A percentile compares a stretch with the other conserved stretches of the same genome.
Evolutionary conservation across 768 basidiomycete species (phyloP).

Genomic region (Podaxis sp.): DNA sequence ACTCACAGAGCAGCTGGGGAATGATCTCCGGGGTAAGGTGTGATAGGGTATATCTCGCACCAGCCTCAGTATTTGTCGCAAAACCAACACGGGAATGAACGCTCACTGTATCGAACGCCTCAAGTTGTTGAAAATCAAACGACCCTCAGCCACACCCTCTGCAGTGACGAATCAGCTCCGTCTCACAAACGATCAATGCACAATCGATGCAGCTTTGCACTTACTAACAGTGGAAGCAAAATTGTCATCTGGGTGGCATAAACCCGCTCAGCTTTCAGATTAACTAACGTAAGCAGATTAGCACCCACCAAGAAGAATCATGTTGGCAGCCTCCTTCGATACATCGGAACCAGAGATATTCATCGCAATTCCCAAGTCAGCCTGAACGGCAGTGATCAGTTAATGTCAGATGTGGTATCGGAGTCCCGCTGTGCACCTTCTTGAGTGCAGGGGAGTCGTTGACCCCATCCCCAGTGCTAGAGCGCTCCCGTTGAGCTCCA

Average conservation of each 20-base stretch:
- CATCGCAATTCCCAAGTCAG: conserved; percentile 75
- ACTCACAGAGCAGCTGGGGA: conserved; percentile 65
- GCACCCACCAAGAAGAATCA: conserved; percentile 61
- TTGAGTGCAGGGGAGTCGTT: conserved; percentile 74
- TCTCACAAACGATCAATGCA: background rate
- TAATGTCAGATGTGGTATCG: too few species aligned
- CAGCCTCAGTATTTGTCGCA: background rate
- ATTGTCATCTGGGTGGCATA: conserved; percentile 53
- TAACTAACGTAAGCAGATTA: background rate
- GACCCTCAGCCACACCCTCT: conserved; percentile 71
- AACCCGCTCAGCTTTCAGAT: background rate
- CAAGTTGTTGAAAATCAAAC: conserved; percentile 68
- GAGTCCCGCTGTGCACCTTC: conserved; percentile 27
- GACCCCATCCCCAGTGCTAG: conserved; percentile 69
- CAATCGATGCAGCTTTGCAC: conserved; percentile 24
- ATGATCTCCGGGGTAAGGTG: conserved; percentile 72
- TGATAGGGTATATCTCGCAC: conserved; percentile 54
- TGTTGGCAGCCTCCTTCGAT: conserved; percentile 73
- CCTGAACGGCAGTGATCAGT: conserved; percentile 19
- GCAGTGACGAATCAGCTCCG: conserved; percentile 2
- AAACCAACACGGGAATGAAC: background rate
- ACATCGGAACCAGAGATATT: conserved; percentile 75
- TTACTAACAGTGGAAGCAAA: conserved; percentile 71
- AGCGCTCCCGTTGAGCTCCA: conserved; percentile 9
- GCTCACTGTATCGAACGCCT: conserved; percentile 69